Conservation (phyloP, 169 alveolate species). For the Cryptosporidium andersoni region DNA sequence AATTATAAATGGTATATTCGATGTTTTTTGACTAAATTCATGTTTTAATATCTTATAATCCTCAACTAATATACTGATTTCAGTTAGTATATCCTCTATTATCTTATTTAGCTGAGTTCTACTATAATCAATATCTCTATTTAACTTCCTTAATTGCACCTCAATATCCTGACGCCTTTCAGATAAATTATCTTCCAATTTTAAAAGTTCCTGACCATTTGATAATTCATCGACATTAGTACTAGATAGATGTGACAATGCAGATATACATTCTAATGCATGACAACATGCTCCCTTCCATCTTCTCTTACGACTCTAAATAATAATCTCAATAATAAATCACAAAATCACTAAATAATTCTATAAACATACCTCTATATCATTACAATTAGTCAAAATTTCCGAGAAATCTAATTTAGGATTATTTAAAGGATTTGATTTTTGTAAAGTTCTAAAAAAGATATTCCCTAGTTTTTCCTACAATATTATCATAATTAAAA, state of each 20-base stretch:
- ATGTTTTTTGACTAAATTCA: conserved; percentile 28
- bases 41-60: conserved; percentile 15
- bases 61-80: conserved; percentile 2
- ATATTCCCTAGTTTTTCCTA: background rate
- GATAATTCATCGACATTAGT: conserved; percentile 22
- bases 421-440: conserved; percentile 49
- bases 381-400: background rate
- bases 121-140: background rate
- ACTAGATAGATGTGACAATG: conserved; percentile 18
- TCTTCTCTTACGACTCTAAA: conserved; percentile 39
- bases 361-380: conserved; percentile 30
- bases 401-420: conserved; percentile 27
- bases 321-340: background rate
- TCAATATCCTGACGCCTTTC: conserved; percentile 16
- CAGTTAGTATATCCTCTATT: conserved; percentile 3
- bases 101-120: conserved; percentile 14
- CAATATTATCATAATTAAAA: background rate
- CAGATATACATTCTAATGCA: conserved; percentile 31
- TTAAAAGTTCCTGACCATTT: conserved; percentile 15
- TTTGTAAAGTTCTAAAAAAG: conserved; percentile 44
- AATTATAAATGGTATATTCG: conserved; percentile 46
- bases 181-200: conserved; percentile 18
- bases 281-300: conserved; percentile 58
- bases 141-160: background rate
- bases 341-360: background rate